A percentile compares a stretch with the other conserved stretches of the same genome.
These are phyloP conservation scores for Nidularia pulvinata DNA, from an alignment of 768 basidiomycete genomes.

Conservation along the genomic window DNA sequence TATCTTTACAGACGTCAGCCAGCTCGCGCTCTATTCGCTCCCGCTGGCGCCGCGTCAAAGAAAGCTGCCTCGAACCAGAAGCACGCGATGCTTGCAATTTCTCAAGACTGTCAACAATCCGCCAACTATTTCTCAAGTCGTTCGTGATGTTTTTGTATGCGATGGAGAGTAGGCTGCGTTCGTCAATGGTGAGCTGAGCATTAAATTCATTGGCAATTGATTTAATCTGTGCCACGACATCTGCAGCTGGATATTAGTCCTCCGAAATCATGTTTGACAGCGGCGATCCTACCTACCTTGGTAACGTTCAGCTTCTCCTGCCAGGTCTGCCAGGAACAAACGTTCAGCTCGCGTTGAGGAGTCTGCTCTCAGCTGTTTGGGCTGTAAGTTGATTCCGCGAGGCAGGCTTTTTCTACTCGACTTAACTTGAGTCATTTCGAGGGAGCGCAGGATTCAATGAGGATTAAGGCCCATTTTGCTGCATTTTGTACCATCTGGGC, in stretches of 20 bases:
- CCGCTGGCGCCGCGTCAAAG: slow-evolving; percentile 72
- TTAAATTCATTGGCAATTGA: slow-evolving; percentile 65
- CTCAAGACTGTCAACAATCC: slow-evolving; percentile 76
- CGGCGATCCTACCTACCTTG: slow-evolving; percentile 51
- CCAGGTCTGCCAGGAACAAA: slow-evolving; percentile 74
- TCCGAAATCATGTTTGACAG: neutral
- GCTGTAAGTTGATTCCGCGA: too few species aligned
- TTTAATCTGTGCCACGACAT: slow-evolving; percentile 82
- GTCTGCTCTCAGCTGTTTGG: too few species aligned
- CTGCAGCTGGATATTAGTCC: slow-evolving; percentile 29
- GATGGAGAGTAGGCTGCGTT: slow-evolving; percentile 86
- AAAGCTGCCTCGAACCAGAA: slow-evolving; percentile 47
- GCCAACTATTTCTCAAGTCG: slow-evolving; percentile 82
- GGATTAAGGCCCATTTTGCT: too few species aligned
- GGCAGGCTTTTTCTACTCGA: too few species aligned
- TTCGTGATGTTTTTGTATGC: slow-evolving; percentile 93
- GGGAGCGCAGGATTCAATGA: too few species aligned
- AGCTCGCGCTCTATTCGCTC: slow-evolving; percentile 79
- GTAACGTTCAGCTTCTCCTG: slow-evolving; percentile 88
- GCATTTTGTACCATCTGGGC: too few species aligned
- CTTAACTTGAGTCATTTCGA: too few species aligned
- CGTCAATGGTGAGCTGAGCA: slow-evolving; percentile 75
- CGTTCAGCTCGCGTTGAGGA: slow-evolving; percentile 31
- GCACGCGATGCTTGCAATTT: slow-evolving; percentile 58
- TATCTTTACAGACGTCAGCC: slow-evolving; percentile 76